Evolutionary conservation across 352 stramenopile genomes (phyloP).

Genomic region (Phytopythium sindhum): DNA sequence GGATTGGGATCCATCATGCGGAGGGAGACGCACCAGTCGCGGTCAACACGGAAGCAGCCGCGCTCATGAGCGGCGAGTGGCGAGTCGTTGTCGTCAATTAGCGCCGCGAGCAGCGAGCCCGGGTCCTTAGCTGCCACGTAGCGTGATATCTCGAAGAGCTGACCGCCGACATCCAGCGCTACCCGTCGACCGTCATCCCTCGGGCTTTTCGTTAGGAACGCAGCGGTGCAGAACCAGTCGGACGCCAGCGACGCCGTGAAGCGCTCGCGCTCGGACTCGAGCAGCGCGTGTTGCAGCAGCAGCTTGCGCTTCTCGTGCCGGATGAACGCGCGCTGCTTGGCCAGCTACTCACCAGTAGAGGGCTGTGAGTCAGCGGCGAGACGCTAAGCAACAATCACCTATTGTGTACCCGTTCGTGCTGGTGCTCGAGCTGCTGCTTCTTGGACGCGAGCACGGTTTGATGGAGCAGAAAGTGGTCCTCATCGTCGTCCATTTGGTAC

Average conservation of each 20-base stretch:
- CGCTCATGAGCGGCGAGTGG: constrained; percentile 51
- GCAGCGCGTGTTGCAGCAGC: constrained; percentile 65
- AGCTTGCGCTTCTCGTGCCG: constrained; percentile 76
- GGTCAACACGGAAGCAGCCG: constrained; percentile 71
- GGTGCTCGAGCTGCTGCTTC: constrained; percentile 55
- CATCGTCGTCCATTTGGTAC: constrained; percentile 21
- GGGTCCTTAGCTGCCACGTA: constrained; percentile 48
- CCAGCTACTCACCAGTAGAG: constrained; percentile 24
- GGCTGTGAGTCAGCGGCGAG: background rate
- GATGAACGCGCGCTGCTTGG: constrained; percentile 77
- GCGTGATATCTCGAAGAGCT: constrained; percentile 70
- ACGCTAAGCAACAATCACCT: background rate
- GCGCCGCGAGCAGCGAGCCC: constrained; percentile 58
- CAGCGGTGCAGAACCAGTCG: constrained; percentile 69
- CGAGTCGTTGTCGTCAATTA: constrained; percentile 54
- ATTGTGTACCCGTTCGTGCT: constrained; percentile 48
- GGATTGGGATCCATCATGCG: background rate
- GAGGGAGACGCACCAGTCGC: constrained; percentile 44
- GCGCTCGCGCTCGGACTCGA: constrained; percentile 69
- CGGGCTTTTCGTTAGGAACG: constrained; percentile 45
- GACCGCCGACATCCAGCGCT: constrained; percentile 61
- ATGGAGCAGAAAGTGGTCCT: constrained; percentile 65
- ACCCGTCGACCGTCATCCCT: constrained; percentile 21
- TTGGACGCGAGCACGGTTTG: constrained; percentile 68
- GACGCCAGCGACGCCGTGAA: constrained; percentile 64